These are phyloP conservation scores for Cladorrhinum sp. DNA, from an alignment of 2,329 filamentous ascomycete genomes.

Conservation along the genomic window DNA sequence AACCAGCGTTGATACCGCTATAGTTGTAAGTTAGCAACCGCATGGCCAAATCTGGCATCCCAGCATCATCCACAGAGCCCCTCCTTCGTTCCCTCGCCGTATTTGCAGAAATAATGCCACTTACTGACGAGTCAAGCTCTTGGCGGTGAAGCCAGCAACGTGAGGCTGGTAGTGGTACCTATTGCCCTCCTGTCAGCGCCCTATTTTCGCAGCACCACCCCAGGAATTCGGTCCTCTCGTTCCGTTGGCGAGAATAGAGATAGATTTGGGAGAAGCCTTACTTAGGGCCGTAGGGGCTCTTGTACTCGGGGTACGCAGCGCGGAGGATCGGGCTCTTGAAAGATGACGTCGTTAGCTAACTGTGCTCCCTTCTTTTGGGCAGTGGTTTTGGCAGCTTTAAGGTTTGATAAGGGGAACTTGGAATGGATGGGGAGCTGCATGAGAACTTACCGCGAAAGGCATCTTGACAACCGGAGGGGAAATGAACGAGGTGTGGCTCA, in stretches of 20 bases:
- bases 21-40: slow-evolving; percentile 17
- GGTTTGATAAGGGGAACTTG: not conserved
- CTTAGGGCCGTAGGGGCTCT: slow-evolving; percentile 65
- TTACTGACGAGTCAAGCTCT: slow-evolving; percentile 51
- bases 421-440: not conserved
- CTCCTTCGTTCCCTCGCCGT: not conserved
- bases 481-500: slow-evolving; percentile 28
- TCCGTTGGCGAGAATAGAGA: not conserved
- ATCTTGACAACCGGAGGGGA: slow-evolving; percentile 25
- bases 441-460: slow-evolving; percentile 31
- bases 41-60: too few relatives aligned
- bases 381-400: not conserved
- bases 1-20: slow-evolving; percentile 51
- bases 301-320: slow-evolving; percentile 45
- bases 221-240: not conserved
- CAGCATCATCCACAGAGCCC: too few relatives aligned
- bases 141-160: slow-evolving; percentile 50
- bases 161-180: slow-evolving; percentile 62
- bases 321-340: slow-evolving; percentile 46
- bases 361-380: not conserved
- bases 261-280: slow-evolving; percentile 40
- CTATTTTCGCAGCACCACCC: slow-evolving; percentile 4
- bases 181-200: slow-evolving; percentile 30
- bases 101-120: slow-evolving; percentile 31
- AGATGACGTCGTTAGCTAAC: slow-evolving; percentile 32